Conservation (phyloP, 1,284 basidiomycete species). For the Wallemia hederae region DNA sequence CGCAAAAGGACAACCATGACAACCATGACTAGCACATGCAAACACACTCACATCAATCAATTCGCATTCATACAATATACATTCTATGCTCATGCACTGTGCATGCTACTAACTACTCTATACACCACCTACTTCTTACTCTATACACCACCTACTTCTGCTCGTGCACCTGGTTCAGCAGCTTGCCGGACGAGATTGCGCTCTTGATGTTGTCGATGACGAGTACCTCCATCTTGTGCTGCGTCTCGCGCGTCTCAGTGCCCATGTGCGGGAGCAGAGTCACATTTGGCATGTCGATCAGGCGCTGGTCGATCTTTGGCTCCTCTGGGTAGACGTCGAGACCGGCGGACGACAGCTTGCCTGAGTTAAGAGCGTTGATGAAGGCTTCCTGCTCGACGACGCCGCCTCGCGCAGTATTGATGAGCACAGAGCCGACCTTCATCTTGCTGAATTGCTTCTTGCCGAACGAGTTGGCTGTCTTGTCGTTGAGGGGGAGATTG, state of each 20-base stretch:
- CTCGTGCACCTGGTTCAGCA: conserved; percentile 16
- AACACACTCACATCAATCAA: not conserved
- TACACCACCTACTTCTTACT: too few species aligned
- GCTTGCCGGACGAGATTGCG: conserved; percentile 14
- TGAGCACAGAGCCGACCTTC: conserved; percentile 48
- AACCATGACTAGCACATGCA: not conserved
- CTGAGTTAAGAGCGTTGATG: conserved; percentile 50
- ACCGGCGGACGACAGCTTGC: conserved; percentile 49
- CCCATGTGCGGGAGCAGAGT: conserved; percentile 72
- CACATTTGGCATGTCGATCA: conserved; percentile 49
- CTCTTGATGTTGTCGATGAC: conserved; percentile 15
- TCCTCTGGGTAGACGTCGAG: conserved; percentile 75
- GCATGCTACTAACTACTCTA: too few species aligned
- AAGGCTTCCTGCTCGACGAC: conserved; percentile 64
- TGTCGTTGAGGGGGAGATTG: conserved; percentile 24
- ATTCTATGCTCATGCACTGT: too few species aligned
- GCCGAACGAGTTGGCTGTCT: conserved; percentile 46
- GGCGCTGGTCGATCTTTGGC: conserved; percentile 47
- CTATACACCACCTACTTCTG: conserved; percentile 14
- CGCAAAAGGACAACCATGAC: not conserved
- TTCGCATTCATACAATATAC: too few species aligned
- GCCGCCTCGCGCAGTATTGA: conserved; percentile 73
- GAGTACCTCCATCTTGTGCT: conserved; percentile 32
- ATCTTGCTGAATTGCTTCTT: conserved; percentile 46
- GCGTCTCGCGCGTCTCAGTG: conserved; percentile 51